These are phyloP conservation scores for Gymnopus androsaceus DNA, from an alignment of 1,284 basidiomycete genomes.

Conservation along the genomic window DNA sequence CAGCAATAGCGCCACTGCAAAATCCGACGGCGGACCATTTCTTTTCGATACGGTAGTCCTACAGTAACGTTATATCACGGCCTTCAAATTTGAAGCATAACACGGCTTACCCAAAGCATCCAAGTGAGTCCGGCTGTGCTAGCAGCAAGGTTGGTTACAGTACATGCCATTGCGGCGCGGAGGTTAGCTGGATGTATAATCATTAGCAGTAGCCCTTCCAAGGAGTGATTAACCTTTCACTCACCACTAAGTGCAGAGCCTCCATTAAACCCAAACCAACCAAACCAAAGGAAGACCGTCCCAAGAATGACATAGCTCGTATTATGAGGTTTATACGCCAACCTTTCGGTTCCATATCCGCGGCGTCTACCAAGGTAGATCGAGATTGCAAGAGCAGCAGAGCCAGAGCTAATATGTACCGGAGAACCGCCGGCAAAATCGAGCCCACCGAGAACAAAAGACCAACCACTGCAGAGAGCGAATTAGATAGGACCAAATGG, in stretches of 20 bases:
- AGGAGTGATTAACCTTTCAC: background rate
- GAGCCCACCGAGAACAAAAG: constrained; percentile 74
- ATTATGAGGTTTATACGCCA: constrained; percentile 89
- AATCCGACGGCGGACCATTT: constrained; percentile 96
- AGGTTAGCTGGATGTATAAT: constrained; percentile 71
- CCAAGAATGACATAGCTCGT: constrained; percentile 90
- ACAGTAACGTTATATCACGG: background rate
- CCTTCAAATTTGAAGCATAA: background rate
- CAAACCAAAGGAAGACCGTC: constrained; percentile 95
- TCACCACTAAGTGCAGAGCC: constrained; percentile 65
- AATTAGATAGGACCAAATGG: background rate
- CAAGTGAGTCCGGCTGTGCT: constrained; percentile 89
- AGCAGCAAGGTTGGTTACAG: constrained; percentile 91
- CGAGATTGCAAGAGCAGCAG: constrained; percentile 89
- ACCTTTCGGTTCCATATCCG: constrained; percentile 90
- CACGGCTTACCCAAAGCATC: constrained; percentile 74
- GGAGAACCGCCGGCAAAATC: constrained; percentile 97
- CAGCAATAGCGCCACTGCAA: constrained; percentile 92
- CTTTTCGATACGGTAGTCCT: constrained; percentile 90
- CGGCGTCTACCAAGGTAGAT: constrained; percentile 89
- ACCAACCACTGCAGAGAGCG: constrained; percentile 68
- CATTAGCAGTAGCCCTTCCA: background rate
- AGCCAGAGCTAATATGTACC: constrained; percentile 91
- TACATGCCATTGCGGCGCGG: constrained; percentile 86
- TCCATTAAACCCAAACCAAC: constrained; percentile 96